phyloP scores from a whole-genome alignment of 768 basidiomycete species.

The Sarcomyxa edulis region DNA sequence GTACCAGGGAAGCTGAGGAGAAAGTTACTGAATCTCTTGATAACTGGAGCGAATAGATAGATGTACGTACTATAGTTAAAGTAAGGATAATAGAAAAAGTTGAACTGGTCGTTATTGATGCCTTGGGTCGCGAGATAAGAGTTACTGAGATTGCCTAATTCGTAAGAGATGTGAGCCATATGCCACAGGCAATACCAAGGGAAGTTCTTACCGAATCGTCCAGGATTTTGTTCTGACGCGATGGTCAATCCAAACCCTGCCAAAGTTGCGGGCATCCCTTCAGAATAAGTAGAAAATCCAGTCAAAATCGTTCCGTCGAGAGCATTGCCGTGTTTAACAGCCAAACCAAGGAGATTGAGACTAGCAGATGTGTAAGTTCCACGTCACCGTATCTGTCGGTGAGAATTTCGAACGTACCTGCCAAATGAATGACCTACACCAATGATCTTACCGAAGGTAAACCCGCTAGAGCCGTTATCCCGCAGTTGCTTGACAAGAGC shows the following conservation, averaged over 20 bases:
- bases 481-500: slow-evolving; percentile 11
- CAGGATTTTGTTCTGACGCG: slow-evolving; percentile 10
- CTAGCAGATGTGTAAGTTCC: too few relatives aligned
- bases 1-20: background rate
- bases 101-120: slow-evolving; percentile 12
- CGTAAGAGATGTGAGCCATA: background rate
- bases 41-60: background rate
- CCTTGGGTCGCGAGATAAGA: slow-evolving; percentile 13
- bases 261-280: slow-evolving; percentile 7
- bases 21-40: slow-evolving; percentile 5
- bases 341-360: slow-evolving; percentile 13
- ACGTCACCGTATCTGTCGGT: too few relatives aligned
- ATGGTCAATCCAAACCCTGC: slow-evolving; percentile 13
- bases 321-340: slow-evolving; percentile 10
- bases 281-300: slow-evolving; percentile 11
- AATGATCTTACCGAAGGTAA: too few relatives aligned
- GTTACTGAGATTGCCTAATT: slow-evolving; percentile 9
- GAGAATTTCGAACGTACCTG: slow-evolving; percentile 14
- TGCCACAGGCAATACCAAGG: background rate
- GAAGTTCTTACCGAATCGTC: slow-evolving; percentile 13
- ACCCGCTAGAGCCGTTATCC: too few relatives aligned
- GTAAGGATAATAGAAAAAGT: slow-evolving; percentile 15
- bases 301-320: slow-evolving; percentile 17
- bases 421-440: slow-evolving; percentile 20
- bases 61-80: slow-evolving; percentile 15